A percentile compares a stretch with the other conserved stretches of the same genome.
Conservation (phyloP, 1,284 basidiomycete species). For the Austroboletus olivaceoglutinosus region DNA sequence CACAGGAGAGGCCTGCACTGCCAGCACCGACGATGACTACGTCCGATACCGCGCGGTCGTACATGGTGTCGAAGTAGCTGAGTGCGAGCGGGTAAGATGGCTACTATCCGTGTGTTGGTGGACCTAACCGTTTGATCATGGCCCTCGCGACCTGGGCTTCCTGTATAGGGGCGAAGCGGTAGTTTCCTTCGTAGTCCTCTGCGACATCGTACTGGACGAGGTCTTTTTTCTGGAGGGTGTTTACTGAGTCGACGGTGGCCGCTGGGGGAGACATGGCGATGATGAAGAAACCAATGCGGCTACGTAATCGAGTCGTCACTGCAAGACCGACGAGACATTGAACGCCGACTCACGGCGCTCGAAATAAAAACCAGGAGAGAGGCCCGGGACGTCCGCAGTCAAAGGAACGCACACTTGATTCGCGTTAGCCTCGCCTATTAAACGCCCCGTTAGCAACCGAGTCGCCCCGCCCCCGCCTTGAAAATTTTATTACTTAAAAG, state of each 20-base stretch:
- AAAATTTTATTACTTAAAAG: neutral
- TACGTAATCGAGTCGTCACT: too few relatives aligned
- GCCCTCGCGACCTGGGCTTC: slow-evolving; percentile 76
- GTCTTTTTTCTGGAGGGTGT: slow-evolving; percentile 10
- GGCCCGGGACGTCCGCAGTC: too few relatives aligned
- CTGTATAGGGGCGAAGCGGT: slow-evolving; percentile 71
- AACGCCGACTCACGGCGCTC: too few relatives aligned
- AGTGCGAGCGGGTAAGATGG: slow-evolving; percentile 2
- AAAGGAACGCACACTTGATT: too few relatives aligned
- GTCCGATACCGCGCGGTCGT: slow-evolving; percentile 73
- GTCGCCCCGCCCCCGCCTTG: too few relatives aligned
- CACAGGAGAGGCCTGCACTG: slow-evolving; percentile 76
- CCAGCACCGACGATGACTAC: slow-evolving; percentile 81
- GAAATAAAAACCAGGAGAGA: too few relatives aligned
- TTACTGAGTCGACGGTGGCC: slow-evolving; percentile 10
- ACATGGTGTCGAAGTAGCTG: slow-evolving; percentile 72
- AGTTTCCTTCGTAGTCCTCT: slow-evolving; percentile 39
- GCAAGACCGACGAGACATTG: too few relatives aligned
- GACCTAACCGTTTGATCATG: slow-evolving; percentile 68
- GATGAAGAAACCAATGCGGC: neutral
- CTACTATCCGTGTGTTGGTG: neutral
- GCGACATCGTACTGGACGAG: slow-evolving; percentile 19
- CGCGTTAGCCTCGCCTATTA: neutral
- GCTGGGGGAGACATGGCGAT: slow-evolving; percentile 25
- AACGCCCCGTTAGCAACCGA: neutral